Evolutionary conservation across 208 protist species (phyloP), one percentile per base, ranked within the genome.

Genomic region (Angomonas ambiguus): DNA sequence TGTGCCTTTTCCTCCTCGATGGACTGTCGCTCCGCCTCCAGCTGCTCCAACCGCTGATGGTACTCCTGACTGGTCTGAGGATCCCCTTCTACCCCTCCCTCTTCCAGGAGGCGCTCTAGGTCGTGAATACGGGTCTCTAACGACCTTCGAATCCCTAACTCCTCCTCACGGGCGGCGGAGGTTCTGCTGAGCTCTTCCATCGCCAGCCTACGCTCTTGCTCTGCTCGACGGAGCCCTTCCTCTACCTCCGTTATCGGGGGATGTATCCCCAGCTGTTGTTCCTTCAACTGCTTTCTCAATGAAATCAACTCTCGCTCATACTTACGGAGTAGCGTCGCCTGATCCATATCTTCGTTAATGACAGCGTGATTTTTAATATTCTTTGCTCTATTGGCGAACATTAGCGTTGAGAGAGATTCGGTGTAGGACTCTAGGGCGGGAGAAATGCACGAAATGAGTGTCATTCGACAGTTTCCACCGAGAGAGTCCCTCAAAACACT

Each of bases 1-100:
- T 98, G 89, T 27, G 83, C 86, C 64, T 96, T 96, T 67, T 97
- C 92, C 66, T 95, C 87, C 53, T 91, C 80, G 45, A 97, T 74
- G 16, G 77, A 70, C 42, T 87, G 75, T 22, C 88, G 70, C 69
- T 97, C 92, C 51, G 71, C 66, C 33, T 97, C 87, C 25, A 97
- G 69, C 63, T 96, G 89, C 32, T 86, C 77, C 25, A 97, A 65
- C n/a, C 81, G 77, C 18, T 69, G 51, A 2, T 79, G 70, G 72
- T 88, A 92, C 60, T 78, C 85, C 30, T 83, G 71, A 25, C 75
- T 80, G 25, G 76, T 84, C 51, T 60, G 72, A 18, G 79, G 81
- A 34, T 69, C 76, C 30, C 77, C 85, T 24, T 72, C 72, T 62
- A 77, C 74, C 27, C 79, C 81, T 41, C 77, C 77, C 38, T 86